Percentiles rank a stretch among this genome's conserved stretches.
These are phyloP conservation scores for Thozetella sp. DNA, from an alignment of 495 filamentous ascomycete species.

Conservation along the genomic window DNA sequence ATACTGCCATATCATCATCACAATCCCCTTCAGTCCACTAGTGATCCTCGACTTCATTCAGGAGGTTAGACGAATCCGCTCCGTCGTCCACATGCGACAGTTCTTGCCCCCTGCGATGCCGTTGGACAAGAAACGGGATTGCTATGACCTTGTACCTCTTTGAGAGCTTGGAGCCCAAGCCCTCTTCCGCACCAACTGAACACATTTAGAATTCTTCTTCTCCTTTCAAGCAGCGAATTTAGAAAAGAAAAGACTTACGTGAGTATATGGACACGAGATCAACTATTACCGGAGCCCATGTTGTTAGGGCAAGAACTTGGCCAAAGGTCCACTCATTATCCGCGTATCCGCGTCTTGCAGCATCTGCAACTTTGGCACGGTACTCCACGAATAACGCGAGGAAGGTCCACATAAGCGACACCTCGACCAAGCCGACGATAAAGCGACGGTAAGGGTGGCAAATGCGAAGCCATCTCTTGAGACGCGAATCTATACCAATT, in stretches of 20 bases:
- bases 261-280: slow-evolving; percentile 8
- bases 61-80: too few relatives aligned
- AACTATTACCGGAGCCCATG: slow-evolving; percentile 11
- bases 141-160: slow-evolving; percentile 6
- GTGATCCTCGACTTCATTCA: too few relatives aligned
- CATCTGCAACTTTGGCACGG: background rate
- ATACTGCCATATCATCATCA: too few relatives aligned
- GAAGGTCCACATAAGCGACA: slow-evolving; percentile 14
- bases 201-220: slow-evolving; percentile 1
- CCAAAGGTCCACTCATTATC: slow-evolving; percentile 14
- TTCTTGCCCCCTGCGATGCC: too few relatives aligned
- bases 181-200: slow-evolving; percentile 10
- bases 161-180: slow-evolving; percentile 11
- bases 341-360: slow-evolving; percentile 8
- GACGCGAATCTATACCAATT: background rate
- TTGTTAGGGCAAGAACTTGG: slow-evolving; percentile 10
- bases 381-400: slow-evolving; percentile 9
- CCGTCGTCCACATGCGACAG: too few relatives aligned
- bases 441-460: background rate
- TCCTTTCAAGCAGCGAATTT: background rate
- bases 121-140: background rate
- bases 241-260: slow-evolving; percentile 2
- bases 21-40: too few relatives aligned
- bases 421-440: background rate
- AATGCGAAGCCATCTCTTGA: background rate